Evolutionary conservation across 2,329 filamentous ascomycete species (phyloP).

Genomic region (Arthrinium phaeospermum): DNA sequence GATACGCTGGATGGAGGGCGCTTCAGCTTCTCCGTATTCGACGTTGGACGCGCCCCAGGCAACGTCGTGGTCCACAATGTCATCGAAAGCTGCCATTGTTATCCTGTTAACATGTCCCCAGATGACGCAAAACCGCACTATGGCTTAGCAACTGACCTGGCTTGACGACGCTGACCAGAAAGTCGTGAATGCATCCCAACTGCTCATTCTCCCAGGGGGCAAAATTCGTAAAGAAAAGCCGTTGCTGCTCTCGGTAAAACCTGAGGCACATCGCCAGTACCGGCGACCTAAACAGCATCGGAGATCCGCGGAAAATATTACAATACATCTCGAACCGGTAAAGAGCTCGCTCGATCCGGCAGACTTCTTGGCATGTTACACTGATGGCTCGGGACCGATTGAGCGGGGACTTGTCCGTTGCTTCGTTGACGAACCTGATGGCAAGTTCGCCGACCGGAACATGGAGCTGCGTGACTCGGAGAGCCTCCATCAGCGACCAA

Average conservation of each 20-base stretch:
- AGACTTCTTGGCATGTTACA: neutral
- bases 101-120: neutral
- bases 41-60: neutral
- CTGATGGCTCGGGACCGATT: neutral
- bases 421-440: neutral
- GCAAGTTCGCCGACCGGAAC: neutral
- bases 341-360: neutral
- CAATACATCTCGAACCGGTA: neutral
- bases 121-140: too few species aligned
- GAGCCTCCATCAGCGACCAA: constrained; percentile 18
- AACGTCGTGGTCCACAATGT: neutral
- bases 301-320: neutral
- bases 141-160: neutral
- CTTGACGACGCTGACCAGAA: neutral
- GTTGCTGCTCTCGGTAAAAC: neutral
- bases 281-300: neutral
- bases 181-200: constrained; percentile 6
- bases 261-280: neutral
- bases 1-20: neutral
- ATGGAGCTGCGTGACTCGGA: neutral
- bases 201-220: constrained; percentile 18
- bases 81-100: neutral
- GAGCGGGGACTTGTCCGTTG: neutral
- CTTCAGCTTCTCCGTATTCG: neutral
- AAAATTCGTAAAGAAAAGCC: constrained; percentile 9